Evolutionary conservation across 257 asterid genomes (phyloP).

Genomic region (Solanum piurae): DNA sequence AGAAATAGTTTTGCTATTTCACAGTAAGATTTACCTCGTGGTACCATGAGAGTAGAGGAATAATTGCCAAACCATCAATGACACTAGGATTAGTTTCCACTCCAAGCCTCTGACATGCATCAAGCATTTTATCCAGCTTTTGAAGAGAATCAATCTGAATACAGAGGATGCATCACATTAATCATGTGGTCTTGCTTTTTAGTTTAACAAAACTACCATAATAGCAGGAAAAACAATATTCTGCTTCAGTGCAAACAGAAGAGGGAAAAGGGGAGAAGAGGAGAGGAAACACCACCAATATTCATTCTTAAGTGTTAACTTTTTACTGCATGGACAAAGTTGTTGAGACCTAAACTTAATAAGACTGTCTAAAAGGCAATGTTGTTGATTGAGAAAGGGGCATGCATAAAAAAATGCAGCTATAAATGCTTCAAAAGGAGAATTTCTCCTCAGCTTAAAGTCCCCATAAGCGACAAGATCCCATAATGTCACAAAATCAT

Average conservation of each 20-base stretch:
- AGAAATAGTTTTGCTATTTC: not conserved
- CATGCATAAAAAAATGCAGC: not conserved
- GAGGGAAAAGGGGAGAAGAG: not conserved
- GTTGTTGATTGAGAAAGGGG: not conserved
- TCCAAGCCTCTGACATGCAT: constrained; percentile 46
- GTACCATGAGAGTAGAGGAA: constrained; percentile 84
- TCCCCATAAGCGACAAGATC: not conserved
- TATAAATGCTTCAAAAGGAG: not conserved
- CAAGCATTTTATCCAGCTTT: constrained; percentile 63
- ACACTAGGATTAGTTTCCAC: constrained; percentile 60
- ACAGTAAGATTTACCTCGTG: constrained; percentile 50
- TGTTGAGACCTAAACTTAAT: not conserved
- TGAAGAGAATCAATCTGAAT: constrained; percentile 54
- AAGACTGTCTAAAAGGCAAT: not conserved
- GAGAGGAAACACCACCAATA: not conserved
- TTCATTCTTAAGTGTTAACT: not conserved
- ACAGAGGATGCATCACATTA: not conserved
- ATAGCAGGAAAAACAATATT: not conserved
- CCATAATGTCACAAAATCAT: not conserved
- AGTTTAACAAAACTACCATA: not conserved
- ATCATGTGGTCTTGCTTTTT: not conserved
- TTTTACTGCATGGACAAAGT: not conserved
- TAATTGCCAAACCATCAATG: constrained; percentile 55
- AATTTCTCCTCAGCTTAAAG: not conserved
- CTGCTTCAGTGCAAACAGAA: not conserved